phyloP scores from a whole-genome alignment of 1,284 basidiomycete genomes.

The Moesziomyces sp. region DNA sequence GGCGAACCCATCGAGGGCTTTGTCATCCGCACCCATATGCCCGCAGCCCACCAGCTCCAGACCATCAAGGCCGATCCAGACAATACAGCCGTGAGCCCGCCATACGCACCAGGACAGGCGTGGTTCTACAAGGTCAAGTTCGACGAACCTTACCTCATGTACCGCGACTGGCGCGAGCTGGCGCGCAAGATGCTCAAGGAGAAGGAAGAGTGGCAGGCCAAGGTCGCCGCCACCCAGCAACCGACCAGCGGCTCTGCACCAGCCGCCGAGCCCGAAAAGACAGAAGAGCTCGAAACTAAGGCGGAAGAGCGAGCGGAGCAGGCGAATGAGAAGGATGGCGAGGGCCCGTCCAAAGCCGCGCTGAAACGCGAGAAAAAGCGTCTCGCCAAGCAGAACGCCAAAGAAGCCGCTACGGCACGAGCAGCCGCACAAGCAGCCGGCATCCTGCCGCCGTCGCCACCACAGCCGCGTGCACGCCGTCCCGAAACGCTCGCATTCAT shows the following conservation, averaged over 20 bases:
- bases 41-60: conserved; percentile 65
- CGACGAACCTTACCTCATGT: conserved; percentile 98
- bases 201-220: conserved; percentile 46
- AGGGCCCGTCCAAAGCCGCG: conserved; percentile 22
- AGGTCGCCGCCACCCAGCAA: conserved; percentile 4
- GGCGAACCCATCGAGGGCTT: conserved; percentile 93
- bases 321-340: not conserved
- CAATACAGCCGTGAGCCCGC: conserved; percentile 41
- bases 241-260: not conserved
- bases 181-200: conserved; percentile 74
- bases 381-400: conserved; percentile 8
- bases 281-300: not conserved
- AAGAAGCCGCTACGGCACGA: not conserved
- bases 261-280: not conserved
- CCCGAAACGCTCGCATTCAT: conserved; percentile 61
- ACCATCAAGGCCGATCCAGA: conserved; percentile 14
- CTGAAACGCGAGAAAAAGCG: conserved; percentile 34
- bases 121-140: conserved; percentile 99
- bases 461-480: conserved; percentile 49
- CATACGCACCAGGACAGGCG: conserved; percentile 75
- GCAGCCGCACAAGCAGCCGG: conserved; percentile 28
- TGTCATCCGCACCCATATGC: conserved; percentile 75
- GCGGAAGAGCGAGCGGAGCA: not conserved
- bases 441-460: conserved; percentile 36
- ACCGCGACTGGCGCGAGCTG: conserved; percentile 95